Evolutionary conservation across 176 grass and related monocot genomes (phyloP).

Genomic region (Bromus sterilis): DNA sequence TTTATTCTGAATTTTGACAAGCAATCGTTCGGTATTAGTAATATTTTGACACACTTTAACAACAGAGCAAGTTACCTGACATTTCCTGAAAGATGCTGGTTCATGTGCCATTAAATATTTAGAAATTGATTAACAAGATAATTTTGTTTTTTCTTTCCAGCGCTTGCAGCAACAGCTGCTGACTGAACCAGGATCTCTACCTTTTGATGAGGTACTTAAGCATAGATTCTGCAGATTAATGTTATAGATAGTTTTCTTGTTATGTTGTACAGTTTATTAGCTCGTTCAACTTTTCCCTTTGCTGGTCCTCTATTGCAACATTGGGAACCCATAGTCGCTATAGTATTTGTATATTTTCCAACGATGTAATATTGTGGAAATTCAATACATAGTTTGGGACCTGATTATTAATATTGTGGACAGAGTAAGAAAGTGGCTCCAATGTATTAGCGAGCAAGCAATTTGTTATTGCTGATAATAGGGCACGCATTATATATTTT

Average conservation of each 20-base stretch:
- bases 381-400: too few species aligned
- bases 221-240: background rate
- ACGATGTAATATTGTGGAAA: too few species aligned
- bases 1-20: background rate
- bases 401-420: too few species aligned
- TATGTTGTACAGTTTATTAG: background rate
- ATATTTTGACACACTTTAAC: background rate
- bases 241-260: background rate
- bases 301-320: constrained; percentile 91
- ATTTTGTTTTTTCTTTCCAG: constrained; percentile 43
- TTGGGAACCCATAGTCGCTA: constrained; percentile 99
- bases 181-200: constrained; percentile 75
- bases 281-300: constrained; percentile 18
- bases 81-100: background rate
- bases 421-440: too few species aligned
- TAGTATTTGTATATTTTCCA: too few species aligned
- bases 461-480: too few species aligned
- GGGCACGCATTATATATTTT: too few species aligned
- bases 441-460: too few species aligned
- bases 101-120: constrained; percentile 4
- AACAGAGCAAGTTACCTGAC: background rate
- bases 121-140: background rate
- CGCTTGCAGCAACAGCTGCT: constrained; percentile 76
- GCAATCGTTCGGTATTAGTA: background rate
- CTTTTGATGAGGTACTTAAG: constrained; percentile 77